These are phyloP conservation scores for Graphium sp. DNA, from an alignment of 2,329 filamentous ascomycete species.

Conservation along the genomic window DNA sequence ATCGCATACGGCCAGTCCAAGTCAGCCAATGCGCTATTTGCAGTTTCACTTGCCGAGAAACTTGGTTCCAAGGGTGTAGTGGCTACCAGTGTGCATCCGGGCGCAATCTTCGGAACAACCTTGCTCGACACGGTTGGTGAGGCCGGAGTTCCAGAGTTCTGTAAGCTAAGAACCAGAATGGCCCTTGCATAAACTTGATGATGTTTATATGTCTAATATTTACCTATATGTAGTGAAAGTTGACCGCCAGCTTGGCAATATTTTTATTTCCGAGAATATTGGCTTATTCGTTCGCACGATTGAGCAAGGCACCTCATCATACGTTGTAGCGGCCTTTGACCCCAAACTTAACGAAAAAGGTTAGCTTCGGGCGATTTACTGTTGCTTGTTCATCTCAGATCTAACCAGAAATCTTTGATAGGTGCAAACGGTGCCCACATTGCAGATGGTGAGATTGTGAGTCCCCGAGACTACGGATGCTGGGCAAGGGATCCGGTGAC, in stretches of 20 bases:
- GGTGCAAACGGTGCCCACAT: slow-evolving; percentile 16
- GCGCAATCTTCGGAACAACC: slow-evolving; percentile 11
- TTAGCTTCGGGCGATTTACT: too few relatives aligned
- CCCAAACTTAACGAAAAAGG: not conserved
- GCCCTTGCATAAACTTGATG: slow-evolving; percentile 10
- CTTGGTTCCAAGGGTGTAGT: slow-evolving; percentile 12
- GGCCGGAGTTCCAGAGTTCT: slow-evolving; percentile 4
- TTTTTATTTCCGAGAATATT: slow-evolving; percentile 7
- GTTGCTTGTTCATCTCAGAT: too few relatives aligned
- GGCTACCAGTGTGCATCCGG: slow-evolving; percentile 17
- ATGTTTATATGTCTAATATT: too few relatives aligned
- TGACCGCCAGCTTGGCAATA: slow-evolving; percentile 2
- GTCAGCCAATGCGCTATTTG: slow-evolving; percentile 18
- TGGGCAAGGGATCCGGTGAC: slow-evolving; percentile 15
- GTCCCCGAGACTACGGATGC: slow-evolving; percentile 13
- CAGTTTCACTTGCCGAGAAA: slow-evolving; percentile 13
- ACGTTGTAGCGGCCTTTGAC: slow-evolving; percentile 13
- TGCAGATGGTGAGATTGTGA: slow-evolving; percentile 14
- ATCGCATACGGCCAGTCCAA: slow-evolving; percentile 19
- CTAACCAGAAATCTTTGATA: too few relatives aligned
- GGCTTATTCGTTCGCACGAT: too few relatives aligned
- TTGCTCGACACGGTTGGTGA: slow-evolving; percentile 6
- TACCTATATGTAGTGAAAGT: slow-evolving; percentile 4
- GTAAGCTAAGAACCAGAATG: slow-evolving; percentile 7
- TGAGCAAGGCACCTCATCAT: slow-evolving; percentile 11